A percentile compares a stretch with the other conserved stretches of the same genome.
phyloP scores from a whole-genome alignment of 1,284 basidiomycete genomes.

The Mycosarcoma mackinlayi region DNA sequence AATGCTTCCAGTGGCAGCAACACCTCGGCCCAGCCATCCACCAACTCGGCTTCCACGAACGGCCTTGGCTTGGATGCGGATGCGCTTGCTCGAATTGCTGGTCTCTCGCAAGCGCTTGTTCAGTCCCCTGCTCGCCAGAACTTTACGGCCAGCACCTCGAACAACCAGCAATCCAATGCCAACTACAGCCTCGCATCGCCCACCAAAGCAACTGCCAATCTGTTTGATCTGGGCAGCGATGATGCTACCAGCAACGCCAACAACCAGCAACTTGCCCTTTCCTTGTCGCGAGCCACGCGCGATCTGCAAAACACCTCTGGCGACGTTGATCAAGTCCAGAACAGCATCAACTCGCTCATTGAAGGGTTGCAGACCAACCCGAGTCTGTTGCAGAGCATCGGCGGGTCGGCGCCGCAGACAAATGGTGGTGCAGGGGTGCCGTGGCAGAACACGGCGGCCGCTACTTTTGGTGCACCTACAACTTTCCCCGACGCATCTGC shows the following conservation, averaged over 20 bases:
- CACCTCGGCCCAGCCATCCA: neutral
- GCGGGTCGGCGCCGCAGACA: conserved; percentile 1
- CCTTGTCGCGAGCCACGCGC: conserved; percentile 28
- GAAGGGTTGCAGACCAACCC: conserved; percentile 76
- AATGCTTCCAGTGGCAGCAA: conserved; percentile 1
- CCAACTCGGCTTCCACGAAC: conserved; percentile 7
- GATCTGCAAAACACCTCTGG: conserved; percentile 76
- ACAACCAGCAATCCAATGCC: conserved; percentile 9
- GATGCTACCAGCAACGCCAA: conserved; percentile 11
- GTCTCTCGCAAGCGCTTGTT: conserved; percentile 44
- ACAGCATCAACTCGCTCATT: conserved; percentile 79
- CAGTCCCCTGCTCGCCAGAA: conserved; percentile 39
- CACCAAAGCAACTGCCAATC: conserved; percentile 10
- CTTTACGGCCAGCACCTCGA: neutral
- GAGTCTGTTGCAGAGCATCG: conserved; percentile 16
- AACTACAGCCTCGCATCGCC: conserved; percentile 16
- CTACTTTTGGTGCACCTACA: neutral
- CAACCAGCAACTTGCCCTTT: conserved; percentile 46
- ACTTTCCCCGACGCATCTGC: no score
- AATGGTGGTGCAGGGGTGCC: conserved; percentile 1
- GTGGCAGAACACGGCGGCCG: conserved; percentile 9
- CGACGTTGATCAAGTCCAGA: conserved; percentile 79
- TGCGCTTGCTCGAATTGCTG: conserved; percentile 39
- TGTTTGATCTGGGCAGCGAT: conserved; percentile 14
- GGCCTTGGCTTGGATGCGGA: conserved; percentile 41